Evolutionary conservation across 2,329 filamentous ascomycete genomes (phyloP).

Genomic region (Cordyceps fumosorosea): DNA sequence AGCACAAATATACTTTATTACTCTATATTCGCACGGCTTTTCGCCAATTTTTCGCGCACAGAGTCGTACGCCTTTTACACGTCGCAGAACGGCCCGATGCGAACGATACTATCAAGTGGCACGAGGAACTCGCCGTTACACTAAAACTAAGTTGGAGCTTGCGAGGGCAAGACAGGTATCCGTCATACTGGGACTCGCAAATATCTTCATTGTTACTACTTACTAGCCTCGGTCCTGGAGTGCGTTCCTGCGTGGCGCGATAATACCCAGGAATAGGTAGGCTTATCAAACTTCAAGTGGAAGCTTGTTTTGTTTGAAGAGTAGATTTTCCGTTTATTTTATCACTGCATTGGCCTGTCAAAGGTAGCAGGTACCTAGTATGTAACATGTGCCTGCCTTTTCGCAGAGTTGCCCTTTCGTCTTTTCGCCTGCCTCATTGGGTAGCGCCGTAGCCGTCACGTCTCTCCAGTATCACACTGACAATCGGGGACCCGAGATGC

Average conservation of each 20-base stretch:
- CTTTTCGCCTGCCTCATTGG: neutral
- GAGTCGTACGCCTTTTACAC: neutral
- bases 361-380: too few relatives aligned
- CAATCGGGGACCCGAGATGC: neutral
- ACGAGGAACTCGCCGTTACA: neutral
- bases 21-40: neutral
- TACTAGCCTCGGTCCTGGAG: too few relatives aligned
- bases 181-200: too few relatives aligned
- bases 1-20: neutral
- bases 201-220: too few relatives aligned
- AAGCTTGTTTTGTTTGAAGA: neutral
- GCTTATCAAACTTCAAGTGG: neutral
- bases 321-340: too few relatives aligned
- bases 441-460: neutral
- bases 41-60: neutral
- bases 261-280: neutral
- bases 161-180: neutral
- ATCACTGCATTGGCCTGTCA: too few relatives aligned
- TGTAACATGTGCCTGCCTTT: neutral
- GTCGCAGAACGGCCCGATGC: conserved; percentile 8
- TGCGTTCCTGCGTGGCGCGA: neutral
- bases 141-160: neutral
- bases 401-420: neutral
- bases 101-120: neutral
- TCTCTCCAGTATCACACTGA: neutral